A percentile compares a stretch with the other conserved stretches of the same genome.
Conservation (phyloP, 345 rosid species). For the Atalantia buxifolia region DNA sequence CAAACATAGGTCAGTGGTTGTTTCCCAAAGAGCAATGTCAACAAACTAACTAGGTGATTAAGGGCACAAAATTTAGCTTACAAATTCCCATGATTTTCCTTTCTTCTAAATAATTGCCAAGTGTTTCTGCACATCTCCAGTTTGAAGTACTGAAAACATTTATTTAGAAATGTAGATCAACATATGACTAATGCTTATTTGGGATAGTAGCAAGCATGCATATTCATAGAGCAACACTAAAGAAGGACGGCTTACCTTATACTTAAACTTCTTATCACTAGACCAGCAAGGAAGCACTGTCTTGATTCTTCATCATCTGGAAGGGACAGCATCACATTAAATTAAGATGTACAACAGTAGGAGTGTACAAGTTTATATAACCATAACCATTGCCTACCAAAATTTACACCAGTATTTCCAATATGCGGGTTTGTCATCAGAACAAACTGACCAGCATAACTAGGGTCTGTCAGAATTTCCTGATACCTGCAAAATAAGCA, state of each 20-base stretch:
- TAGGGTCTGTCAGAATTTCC: slow-evolving; percentile 96
- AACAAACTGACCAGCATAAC: slow-evolving; percentile 97
- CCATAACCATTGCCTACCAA: slow-evolving; percentile 41
- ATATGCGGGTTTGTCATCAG: slow-evolving; percentile 97
- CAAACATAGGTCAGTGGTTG: slow-evolving; percentile 9
- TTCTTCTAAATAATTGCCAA: slow-evolving; percentile 77
- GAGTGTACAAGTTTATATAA: not conserved
- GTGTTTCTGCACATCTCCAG: slow-evolving; percentile 80
- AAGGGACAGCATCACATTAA: slow-evolving; percentile 6
- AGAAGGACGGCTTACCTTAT: slow-evolving; percentile 41
- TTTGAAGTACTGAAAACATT: slow-evolving; percentile 67
- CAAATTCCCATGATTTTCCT: slow-evolving; percentile 95
- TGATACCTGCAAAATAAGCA: slow-evolving; percentile 65
- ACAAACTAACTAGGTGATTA: not conserved
- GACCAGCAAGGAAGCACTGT: slow-evolving; percentile 85
- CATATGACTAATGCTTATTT: not conserved
- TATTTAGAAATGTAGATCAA: not conserved
- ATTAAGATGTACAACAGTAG: not conserved
- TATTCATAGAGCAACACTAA: not conserved
- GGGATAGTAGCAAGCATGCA: not conserved
- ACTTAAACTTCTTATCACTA: slow-evolving; percentile 84
- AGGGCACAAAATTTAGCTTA: slow-evolving; percentile 23
- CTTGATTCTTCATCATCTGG: slow-evolving; percentile 92
- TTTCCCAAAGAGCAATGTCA: not conserved
- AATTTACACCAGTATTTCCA: slow-evolving; percentile 96